Evolutionary conservation across 169 alveolate species (phyloP).

Genomic region (Plasmodium vivax): DNA sequence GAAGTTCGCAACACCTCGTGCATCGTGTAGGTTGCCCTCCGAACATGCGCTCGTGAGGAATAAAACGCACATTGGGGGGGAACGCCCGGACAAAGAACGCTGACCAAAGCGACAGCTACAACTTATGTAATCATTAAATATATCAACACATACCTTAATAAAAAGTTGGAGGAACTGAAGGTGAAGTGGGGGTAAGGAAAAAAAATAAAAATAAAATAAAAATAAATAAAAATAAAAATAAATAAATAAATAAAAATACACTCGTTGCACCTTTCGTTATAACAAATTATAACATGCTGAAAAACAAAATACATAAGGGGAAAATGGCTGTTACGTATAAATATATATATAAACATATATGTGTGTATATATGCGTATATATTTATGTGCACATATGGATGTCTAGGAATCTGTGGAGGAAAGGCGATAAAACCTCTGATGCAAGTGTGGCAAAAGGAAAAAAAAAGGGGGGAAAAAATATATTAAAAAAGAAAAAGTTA

Average conservation of each 20-base stretch:
- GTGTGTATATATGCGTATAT: not conserved
- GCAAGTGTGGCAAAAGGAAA: not conserved
- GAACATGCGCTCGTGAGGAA: not conserved
- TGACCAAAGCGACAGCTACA: not conserved
- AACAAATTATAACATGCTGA: slow-evolving; percentile 18
- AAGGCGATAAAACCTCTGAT: not conserved
- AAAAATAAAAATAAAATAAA: too few species aligned
- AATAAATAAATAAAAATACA: not conserved
- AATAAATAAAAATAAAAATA: too few species aligned
- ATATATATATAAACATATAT: not conserved
- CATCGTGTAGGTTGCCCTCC: not conserved
- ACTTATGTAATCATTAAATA: slow-evolving; percentile 13
- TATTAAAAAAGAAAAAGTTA: not conserved
- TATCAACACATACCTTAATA: slow-evolving; percentile 22
- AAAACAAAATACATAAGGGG: slow-evolving; percentile 3
- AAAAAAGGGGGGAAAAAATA: not conserved
- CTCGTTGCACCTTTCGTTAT: slow-evolving; percentile 30
- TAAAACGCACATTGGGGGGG: not conserved
- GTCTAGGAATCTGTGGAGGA: not conserved
- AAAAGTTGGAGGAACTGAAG: not conserved
- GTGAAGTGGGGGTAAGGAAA: not conserved
- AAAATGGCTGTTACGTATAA: not conserved
- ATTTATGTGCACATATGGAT: not conserved
- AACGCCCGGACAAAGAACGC: not conserved
- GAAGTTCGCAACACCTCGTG: not conserved